Evolutionary conservation across 2,329 filamentous ascomycete species (phyloP), one percentile per base, ranked within the genome.

Genomic region (Chalara sp.): DNA sequence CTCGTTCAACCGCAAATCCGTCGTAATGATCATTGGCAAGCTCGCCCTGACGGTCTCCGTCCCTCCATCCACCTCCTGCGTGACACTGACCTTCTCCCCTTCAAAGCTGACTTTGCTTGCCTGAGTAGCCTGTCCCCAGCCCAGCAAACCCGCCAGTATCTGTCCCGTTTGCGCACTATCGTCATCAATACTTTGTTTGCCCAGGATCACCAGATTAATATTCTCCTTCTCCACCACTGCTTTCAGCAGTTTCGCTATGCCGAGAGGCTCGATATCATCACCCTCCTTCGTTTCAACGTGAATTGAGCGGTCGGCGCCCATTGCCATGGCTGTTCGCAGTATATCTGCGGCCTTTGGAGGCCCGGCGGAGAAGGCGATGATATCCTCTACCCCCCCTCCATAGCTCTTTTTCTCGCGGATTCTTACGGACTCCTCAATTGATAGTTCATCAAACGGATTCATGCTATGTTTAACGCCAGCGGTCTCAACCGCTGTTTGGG

Each of bases 401-500:
- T 82, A 81, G 50, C 72, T 70, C 70, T 88, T 87, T 76, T 88
- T 87, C 70, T 97, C 92, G 70, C 93, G 91, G 67, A 99, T 86
- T 40, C 89, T 89, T 47, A 96, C 88, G 47, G 91, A 89, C 75
- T 97, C 93, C 74, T 99, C 93, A 70, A 99, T 84, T 42, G 90
- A 95, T 65, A 99, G 87, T 71, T 99, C 93, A 76, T 99, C 93
- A 73, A 99, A 99, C 21, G 93, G 93, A 78, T 97, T 99, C 82
- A 99, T 92, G 68, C 86, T 91, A 79, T 97, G 92, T 74, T 97
- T 97, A 65, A 97, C 90, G 61, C 88, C 88, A 58, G 85, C 79
- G 50, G 88, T 96, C 73, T 96, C 92, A 72, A 99, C 86, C 66
- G 83, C 92, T 55, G 92, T 96, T 72, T 82, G 77, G 58, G 81